These are phyloP conservation scores for Candida glucosophila DNA, from an alignment of 1,139 yeast species.

Conservation along the genomic window DNA sequence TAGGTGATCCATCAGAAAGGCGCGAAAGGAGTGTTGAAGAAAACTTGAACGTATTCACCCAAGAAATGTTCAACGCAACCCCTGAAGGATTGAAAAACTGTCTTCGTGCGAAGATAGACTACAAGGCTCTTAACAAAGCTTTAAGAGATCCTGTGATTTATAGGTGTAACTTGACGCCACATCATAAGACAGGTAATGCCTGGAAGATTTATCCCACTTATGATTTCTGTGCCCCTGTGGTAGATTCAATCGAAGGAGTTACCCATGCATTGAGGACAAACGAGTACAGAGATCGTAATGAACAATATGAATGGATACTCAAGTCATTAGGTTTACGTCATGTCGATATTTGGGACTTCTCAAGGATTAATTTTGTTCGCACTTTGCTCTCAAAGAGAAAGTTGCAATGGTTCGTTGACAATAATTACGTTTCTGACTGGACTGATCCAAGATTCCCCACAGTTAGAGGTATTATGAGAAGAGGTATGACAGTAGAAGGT, in stretches of 20 bases:
- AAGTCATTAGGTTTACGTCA: conserved; percentile 67
- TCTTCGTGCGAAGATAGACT: conserved; percentile 85
- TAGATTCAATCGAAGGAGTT: conserved; percentile 84
- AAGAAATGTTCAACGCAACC: conserved; percentile 82
- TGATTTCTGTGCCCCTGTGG: conserved; percentile 92
- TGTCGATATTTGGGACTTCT: conserved; percentile 91
- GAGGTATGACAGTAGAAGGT: conserved; percentile 96
- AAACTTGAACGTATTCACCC: conserved; percentile 64
- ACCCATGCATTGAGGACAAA: conserved; percentile 91
- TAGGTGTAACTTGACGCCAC: conserved; percentile 88
- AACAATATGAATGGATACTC: conserved; percentile 89
- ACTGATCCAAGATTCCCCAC: conserved; percentile 97
- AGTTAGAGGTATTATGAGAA: conserved; percentile 89
- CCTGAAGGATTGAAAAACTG: conserved; percentile 79
- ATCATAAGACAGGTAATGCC: conserved; percentile 77
- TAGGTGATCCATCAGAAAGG: conserved; percentile 76
- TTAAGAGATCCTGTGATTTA: conserved; percentile 89
- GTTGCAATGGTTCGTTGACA: conserved; percentile 92
- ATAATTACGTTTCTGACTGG: conserved; percentile 74
- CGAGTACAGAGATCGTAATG: conserved; percentile 91
- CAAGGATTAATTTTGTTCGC: conserved; percentile 84
- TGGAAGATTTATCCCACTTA: conserved; percentile 95
- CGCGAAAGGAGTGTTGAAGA: conserved; percentile 87
- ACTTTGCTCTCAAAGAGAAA: conserved; percentile 85
- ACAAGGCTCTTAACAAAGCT: conserved; percentile 77